Evolutionary conservation across 371 early-diverging fungal species (phyloP).

Genomic region (Mortierella sp.): DNA sequence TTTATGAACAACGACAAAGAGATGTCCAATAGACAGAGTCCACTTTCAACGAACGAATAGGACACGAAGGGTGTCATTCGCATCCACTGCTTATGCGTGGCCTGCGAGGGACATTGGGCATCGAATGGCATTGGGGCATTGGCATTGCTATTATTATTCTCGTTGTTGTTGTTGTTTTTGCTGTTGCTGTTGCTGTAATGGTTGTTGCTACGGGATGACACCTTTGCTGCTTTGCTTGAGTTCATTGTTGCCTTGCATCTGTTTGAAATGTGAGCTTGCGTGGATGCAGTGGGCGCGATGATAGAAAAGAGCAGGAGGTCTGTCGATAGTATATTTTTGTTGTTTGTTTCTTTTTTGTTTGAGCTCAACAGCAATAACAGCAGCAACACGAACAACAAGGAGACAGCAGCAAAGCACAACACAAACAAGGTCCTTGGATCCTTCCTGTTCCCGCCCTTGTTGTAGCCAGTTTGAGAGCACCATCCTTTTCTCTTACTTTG

Average conservation of each 20-base stretch:
- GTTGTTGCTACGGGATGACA: not conserved
- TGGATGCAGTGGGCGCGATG: not conserved
- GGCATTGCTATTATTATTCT: not conserved
- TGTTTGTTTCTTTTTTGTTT: not conserved
- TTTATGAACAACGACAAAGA: not conserved
- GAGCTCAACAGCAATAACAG: not conserved
- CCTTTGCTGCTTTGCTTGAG: not conserved
- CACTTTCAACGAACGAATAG: not conserved
- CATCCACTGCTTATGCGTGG: not conserved
- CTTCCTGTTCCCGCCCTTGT: not conserved
- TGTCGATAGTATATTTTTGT: not conserved
- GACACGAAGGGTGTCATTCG: not conserved
- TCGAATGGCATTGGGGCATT: not conserved
- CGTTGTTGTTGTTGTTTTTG: not conserved
- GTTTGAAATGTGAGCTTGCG: not conserved
- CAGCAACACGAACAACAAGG: not conserved
- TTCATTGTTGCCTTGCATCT: not conserved
- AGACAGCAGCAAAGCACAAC: not conserved
- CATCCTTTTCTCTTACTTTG: not conserved
- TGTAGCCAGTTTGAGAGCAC: conserved; percentile 1
- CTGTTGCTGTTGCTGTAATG: not conserved
- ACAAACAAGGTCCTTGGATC: no score
- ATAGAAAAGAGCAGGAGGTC: not conserved
- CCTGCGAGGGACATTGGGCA: not conserved
- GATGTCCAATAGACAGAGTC: not conserved